Evolutionary conservation across 768 basidiomycete genomes (phyloP).

Genomic region (Fistulinella prunicolor): DNA sequence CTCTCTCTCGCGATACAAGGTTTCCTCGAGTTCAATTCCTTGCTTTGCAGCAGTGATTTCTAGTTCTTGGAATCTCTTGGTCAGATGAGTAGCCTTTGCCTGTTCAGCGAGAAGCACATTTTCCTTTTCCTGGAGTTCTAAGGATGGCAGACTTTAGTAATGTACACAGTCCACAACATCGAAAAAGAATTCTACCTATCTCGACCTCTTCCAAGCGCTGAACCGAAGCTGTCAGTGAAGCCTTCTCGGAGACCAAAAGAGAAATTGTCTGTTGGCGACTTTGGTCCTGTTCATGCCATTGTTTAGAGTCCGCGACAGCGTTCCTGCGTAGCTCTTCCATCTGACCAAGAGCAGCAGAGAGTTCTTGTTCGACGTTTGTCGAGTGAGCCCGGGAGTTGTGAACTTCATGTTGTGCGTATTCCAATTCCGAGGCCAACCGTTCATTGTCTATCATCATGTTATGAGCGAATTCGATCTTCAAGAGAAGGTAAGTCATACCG

Average conservation of each 20-base stretch:
- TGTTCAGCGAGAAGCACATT: constrained; percentile 43
- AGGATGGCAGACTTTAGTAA: constrained; percentile 1
- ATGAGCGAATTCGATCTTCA: constrained; percentile 27
- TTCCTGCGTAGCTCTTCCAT: constrained; percentile 18
- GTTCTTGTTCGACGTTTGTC: constrained; percentile 18
- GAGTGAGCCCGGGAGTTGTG: constrained; percentile 12
- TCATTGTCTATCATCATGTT: constrained; percentile 18
- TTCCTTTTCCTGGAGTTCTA: constrained; percentile 47
- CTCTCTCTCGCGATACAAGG: constrained; percentile 49
- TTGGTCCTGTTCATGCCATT: constrained; percentile 36
- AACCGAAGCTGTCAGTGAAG: constrained; percentile 53
- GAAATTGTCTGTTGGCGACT: constrained; percentile 74
- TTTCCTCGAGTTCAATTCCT: constrained; percentile 40
- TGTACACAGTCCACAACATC: not conserved
- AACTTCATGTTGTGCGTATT: constrained; percentile 11
- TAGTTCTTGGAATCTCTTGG: constrained; percentile 41
- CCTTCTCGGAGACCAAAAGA: constrained; percentile 73
- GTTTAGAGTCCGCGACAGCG: constrained; percentile 11
- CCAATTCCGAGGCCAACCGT: constrained; percentile 18
- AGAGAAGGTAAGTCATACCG: constrained; percentile 20
- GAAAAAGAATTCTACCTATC: constrained; percentile 44
- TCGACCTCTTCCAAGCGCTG: constrained; percentile 60
- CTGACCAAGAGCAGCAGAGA: constrained; percentile 16
- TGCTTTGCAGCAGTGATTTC: constrained; percentile 37
- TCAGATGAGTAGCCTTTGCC: constrained; percentile 37